phyloP scores from a whole-genome alignment of 2,329 filamentous ascomycete species.

The Aspergillus thermomutatus region DNA sequence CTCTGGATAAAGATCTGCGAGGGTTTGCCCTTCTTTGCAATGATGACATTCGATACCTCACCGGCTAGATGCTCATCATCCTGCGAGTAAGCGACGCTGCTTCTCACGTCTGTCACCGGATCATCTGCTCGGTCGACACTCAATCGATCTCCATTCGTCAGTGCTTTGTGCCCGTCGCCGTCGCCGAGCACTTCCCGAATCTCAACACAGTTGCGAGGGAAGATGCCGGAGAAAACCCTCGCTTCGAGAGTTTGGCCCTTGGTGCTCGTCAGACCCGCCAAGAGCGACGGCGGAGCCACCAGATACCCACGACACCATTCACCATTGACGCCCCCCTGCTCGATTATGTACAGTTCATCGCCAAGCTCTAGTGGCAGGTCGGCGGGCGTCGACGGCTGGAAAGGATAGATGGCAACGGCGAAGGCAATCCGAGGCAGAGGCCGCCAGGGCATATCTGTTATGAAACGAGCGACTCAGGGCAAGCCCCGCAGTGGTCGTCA shows the following conservation, averaged over 20 bases:
- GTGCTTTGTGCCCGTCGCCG: slow-evolving; percentile 45
- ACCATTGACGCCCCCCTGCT: slow-evolving; percentile 80
- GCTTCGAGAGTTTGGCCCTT: slow-evolving; percentile 93
- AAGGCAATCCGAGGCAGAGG: slow-evolving; percentile 96
- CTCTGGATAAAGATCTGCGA: slow-evolving; percentile 39
- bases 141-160: slow-evolving; percentile 32
- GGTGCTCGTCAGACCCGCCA: slow-evolving; percentile 84
- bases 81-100: slow-evolving; percentile 26
- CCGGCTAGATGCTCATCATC: slow-evolving; percentile 21
- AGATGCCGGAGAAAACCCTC: slow-evolving; percentile 97
- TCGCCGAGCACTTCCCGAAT: slow-evolving; percentile 88
- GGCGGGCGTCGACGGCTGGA: slow-evolving; percentile 78
- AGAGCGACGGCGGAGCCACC: slow-evolving; percentile 85
- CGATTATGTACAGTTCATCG: slow-evolving; percentile 98
- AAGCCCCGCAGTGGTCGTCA: slow-evolving; percentile 21
- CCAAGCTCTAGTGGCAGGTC: slow-evolving; percentile 96
- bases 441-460: slow-evolving; percentile 81
- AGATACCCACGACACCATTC: slow-evolving; percentile 95
- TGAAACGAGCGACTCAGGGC: slow-evolving; percentile 13
- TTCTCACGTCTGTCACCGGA: slow-evolving; percentile 25
- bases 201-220: slow-evolving; percentile 90
- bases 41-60: slow-evolving; percentile 32
- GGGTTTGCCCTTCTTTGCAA: slow-evolving; percentile 38
- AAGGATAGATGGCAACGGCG: slow-evolving; percentile 93
- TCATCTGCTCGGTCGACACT: slow-evolving; percentile 35